Evolutionary conservation across 495 filamentous ascomycete genomes (phyloP), one percentile per base, ranked within the genome.

Genomic region (Staphylotrichum longicolle): DNA sequence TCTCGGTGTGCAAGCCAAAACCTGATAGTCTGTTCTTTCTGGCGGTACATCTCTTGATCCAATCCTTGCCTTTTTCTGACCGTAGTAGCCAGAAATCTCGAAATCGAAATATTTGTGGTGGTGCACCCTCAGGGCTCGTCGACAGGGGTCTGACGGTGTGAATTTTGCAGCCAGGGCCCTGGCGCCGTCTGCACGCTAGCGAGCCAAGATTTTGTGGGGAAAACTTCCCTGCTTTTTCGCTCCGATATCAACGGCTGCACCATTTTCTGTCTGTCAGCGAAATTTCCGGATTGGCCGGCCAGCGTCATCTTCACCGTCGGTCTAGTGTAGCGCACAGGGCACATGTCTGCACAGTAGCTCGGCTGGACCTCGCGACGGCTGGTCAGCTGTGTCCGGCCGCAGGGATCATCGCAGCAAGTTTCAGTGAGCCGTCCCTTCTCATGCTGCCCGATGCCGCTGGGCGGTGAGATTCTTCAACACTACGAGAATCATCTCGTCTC

Each of bases 271-370:
- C 35, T 27, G 56, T 68, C 66, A 68, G 65, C 14, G 55, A 66
- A 68, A 63, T 44, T 27, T 47, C 51, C 60, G 58, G 63, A 66
- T 68, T 68, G 66, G 66, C 39, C 41, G 41, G 46, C 32, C 10
- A 41, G 39, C 47, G 48, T 53, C 48, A 46, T 39, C 14, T 37
- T 60, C 57, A 60, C 57, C 57, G 57, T 34, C 57, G 54, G 54
- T 52, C 46, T 49, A 33, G 32, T 12, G 47, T 49, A 33, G 32
- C 27, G 47, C 30, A 35, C 54, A 35, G 40, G 30, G 46, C 41
- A 35, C 54, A 30, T 15, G 41, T 46, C 35, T 37, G 20, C 20
- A 27, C 54, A 10, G 5, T 1, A 39, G 5, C 37, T 56, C 41
- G 54, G 54, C 32, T 46, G 41, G 12, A 56, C 8, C 41, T 34